Evolutionary conservation across 2,329 filamentous ascomycete species (phyloP).

Genomic region (Biscogniauxia marginata): DNA sequence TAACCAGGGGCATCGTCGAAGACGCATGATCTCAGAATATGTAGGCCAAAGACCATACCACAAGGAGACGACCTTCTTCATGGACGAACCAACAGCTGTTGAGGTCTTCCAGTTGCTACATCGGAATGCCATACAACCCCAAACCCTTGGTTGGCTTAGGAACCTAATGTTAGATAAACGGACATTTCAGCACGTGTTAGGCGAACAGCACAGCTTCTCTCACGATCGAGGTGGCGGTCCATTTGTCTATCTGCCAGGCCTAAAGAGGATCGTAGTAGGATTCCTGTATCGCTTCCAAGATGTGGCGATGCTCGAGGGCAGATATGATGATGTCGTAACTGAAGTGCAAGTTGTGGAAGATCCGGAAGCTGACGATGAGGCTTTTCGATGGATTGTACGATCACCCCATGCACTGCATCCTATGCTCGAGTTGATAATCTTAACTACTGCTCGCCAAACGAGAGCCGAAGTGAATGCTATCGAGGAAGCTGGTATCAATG

Average conservation of each 20-base stretch:
- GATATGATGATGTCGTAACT: constrained; percentile 4
- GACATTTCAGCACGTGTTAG: constrained; percentile 4
- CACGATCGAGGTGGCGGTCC: not conserved
- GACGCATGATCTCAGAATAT: not conserved
- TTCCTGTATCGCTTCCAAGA: constrained; percentile 3
- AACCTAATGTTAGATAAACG: constrained; percentile 4
- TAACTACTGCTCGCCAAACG: not conserved
- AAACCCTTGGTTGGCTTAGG: not conserved
- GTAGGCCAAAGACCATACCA: not conserved
- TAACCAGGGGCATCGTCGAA: not conserved
- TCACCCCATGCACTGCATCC: not conserved
- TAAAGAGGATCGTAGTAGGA: constrained; percentile 4
- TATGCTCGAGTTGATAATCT: not conserved
- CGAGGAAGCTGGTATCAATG: constrained; percentile 1
- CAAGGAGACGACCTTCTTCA: constrained; percentile 4
- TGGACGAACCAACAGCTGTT: constrained; percentile 1
- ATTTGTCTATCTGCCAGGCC: not conserved
- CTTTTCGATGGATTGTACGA: not conserved
- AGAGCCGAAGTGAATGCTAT: not conserved
- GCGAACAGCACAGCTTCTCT: not conserved
- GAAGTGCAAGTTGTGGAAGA: not conserved
- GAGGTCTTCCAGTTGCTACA: not conserved
- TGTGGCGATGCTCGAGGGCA: constrained; percentile 2
- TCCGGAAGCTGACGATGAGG: not conserved
- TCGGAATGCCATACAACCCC: not conserved